Base-by-base conservation (phyloP, 139 green algal species). In the Tetraselmis chui region DNA sequence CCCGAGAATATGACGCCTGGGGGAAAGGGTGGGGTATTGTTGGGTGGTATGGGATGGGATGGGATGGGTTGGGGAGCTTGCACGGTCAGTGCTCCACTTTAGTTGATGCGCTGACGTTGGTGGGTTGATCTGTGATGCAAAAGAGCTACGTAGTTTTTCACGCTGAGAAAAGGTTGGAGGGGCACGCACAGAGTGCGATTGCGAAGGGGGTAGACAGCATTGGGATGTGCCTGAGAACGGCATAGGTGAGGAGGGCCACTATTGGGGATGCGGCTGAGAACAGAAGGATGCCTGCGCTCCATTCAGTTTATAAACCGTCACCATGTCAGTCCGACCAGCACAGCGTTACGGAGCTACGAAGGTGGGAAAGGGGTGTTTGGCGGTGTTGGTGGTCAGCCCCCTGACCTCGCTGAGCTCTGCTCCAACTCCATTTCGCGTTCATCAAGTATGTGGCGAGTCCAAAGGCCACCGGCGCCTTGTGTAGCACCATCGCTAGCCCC, bases 391-490 rank as follows among this genome's bases (percentile, higher is more conserved):
- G 31, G 84, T 59, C 45, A 86, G 74, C n/a, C 23, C 5, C 18
- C 26, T 80, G 5, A 85, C 80, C 79, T 74, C 76, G 76, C 2
- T 84, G 84, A 27, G 86, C 78, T 22, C 78, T 79, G 0, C 28
- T 29, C 74, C 75, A 81, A 5, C 25, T 2, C 91, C 87, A 93
- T 1, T 83, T 59, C 27, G 81, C 85, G 23, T 28, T 74, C 45
- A 84, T 78, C 30, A 94, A 85, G 86, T 89, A 93, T 23, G 89
- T 86, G 5, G 81, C 81, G 2, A 94, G 82, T 0, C 91, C 91
- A 75, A 91, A 89, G 1, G 90, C 86, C 59, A 93, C 91, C 22
- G 91, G 91, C 28, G 84, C 88, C 86, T 93, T 93, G 85, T 92
- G 88, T 31, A 89, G 59, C 32, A 91, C 58, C 81, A 92, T 91